phyloP scores from a whole-genome alignment of 2,329 filamentous ascomycete species.

The Penicillium sp. region DNA sequence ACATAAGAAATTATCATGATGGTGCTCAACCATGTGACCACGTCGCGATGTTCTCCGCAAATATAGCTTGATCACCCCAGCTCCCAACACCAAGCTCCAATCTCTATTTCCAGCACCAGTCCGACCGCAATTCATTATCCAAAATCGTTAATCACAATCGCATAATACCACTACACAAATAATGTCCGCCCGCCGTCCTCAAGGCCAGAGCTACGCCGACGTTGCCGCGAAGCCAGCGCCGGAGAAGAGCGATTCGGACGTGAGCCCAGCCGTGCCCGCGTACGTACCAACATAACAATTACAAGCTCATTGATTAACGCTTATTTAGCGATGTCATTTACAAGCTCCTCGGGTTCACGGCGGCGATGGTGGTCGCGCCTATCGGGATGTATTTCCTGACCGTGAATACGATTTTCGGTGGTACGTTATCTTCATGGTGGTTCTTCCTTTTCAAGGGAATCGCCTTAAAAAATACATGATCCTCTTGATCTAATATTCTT shows the following conservation, averaged over 20 bases:
- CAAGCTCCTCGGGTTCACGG: constrained; percentile 83
- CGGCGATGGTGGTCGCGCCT: constrained; percentile 82
- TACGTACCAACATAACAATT: constrained; percentile 43
- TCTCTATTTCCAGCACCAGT: background rate
- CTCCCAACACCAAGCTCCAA: background rate
- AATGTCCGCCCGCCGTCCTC: constrained; percentile 32
- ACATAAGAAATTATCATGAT: no score
- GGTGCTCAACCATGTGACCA: background rate
- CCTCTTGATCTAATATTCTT: background rate
- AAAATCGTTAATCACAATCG: background rate
- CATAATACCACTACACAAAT: constrained; percentile 3
- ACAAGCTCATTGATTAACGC: constrained; percentile 2
- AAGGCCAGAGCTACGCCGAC: constrained; percentile 28
- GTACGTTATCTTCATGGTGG: constrained; percentile 44
- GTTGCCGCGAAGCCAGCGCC: constrained; percentile 27
- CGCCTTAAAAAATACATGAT: no score
- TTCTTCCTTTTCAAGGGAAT: no score
- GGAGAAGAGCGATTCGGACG: constrained; percentile 58
- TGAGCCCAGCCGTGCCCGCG: constrained; percentile 76
- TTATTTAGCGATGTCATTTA: constrained; percentile 65
- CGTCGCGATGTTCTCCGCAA: background rate
- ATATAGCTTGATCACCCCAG: background rate
- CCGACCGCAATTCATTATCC: background rate
- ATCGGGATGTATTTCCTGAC: constrained; percentile 85
- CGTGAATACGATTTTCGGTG: constrained; percentile 68